These are phyloP conservation scores for Cryphonectria nitschkei DNA, from an alignment of 2,329 filamentous ascomycete genomes.

Conservation along the genomic window DNA sequence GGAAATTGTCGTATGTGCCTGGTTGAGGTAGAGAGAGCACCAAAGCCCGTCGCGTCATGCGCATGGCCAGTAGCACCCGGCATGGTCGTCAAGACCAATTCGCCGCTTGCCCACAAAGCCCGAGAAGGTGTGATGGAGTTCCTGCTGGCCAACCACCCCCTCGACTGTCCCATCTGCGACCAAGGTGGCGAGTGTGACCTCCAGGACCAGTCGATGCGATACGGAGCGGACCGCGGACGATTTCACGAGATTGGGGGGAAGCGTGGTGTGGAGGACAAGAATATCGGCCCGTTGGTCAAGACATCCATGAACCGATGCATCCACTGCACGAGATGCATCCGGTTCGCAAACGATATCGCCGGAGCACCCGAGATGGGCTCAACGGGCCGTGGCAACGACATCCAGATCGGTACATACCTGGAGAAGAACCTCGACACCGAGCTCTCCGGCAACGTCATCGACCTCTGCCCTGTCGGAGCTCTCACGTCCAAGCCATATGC, in stretches of 20 bases:
- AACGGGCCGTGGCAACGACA: constrained; percentile 91
- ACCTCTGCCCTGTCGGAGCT: constrained; percentile 95
- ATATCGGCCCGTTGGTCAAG: constrained; percentile 97
- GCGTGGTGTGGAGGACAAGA: constrained; percentile 98
- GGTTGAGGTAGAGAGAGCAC: constrained; percentile 94
- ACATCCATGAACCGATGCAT: constrained; percentile 99
- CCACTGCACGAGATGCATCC: constrained; percentile 96
- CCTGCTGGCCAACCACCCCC: constrained; percentile 90
- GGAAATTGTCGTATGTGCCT: constrained; percentile 99
- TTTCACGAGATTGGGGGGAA: constrained; percentile 97
- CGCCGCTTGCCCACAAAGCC: constrained; percentile 93
- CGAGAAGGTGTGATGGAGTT: constrained; percentile 99
- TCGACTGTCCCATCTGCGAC: constrained; percentile 97
- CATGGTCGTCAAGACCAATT: constrained; percentile 99
- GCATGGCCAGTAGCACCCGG: constrained; percentile 98
- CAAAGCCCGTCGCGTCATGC: constrained; percentile 97
- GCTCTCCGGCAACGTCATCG: constrained; percentile 95
- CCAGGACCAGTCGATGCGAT: constrained; percentile 99
- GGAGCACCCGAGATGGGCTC: constrained; percentile 95
- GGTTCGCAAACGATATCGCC: constrained; percentile 96
- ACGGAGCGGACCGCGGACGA: constrained; percentile 91
- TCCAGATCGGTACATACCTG: constrained; percentile 97
- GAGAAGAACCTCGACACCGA: constrained; percentile 94
- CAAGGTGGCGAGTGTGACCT: constrained; percentile 99
- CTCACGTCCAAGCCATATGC: constrained; percentile 97